These are phyloP conservation scores for Cercophora newfieldiana DNA, from an alignment of 495 filamentous ascomycete genomes.

Conservation along the genomic window DNA sequence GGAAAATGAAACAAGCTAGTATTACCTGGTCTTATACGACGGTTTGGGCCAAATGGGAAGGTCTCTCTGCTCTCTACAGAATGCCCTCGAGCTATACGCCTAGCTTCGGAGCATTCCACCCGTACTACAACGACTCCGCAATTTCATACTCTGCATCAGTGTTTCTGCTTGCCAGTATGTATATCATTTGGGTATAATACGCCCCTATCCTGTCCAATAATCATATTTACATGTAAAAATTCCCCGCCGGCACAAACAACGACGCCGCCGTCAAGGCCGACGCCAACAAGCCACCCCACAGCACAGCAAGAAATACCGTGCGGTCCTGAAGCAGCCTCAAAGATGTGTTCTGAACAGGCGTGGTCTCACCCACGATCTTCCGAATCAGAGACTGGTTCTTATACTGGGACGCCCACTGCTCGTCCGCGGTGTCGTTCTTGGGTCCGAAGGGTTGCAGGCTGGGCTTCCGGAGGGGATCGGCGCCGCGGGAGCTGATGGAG, in stretches of 20 bases:
- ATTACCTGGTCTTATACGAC: not conserved
- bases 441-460: conserved; percentile 50
- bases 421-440: conserved; percentile 58
- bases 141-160: not conserved
- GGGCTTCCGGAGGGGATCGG: conserved; percentile 39
- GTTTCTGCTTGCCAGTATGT: not conserved
- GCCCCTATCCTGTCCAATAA: not conserved
- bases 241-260: conserved; percentile 26
- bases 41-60: not conserved
- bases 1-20: not conserved
- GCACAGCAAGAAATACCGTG: conserved; percentile 54
- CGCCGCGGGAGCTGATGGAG: not conserved
- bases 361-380: conserved; percentile 63
- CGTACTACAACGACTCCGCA: no score
- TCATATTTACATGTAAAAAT: conserved; percentile 11
- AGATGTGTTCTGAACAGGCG: conserved; percentile 62
- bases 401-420: conserved; percentile 61
- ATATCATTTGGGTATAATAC: not conserved
- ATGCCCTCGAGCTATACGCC: no score
- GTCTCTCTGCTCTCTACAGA: not conserved
- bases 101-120: no score
- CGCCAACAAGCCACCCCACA: conserved; percentile 38
- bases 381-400: conserved; percentile 55
- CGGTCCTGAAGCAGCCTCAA: conserved; percentile 66
- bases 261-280: conserved; percentile 35